Base-by-base conservation (phyloP, 2,329 filamentous ascomycete species). In the Emergomyces africanus region DNA sequence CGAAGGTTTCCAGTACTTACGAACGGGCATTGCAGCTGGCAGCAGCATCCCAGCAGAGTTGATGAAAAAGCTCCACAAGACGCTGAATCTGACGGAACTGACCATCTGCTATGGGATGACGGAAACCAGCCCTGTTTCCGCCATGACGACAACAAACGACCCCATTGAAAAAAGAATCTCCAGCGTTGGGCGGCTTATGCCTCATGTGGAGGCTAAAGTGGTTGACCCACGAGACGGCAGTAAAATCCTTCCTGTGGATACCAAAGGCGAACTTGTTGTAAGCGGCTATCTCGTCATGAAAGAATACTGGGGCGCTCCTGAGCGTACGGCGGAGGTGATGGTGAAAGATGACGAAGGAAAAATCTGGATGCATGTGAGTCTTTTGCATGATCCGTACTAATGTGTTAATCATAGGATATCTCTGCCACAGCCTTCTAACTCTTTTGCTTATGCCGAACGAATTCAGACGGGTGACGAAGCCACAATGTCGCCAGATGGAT, bases 71-170 rank as follows among this genome's bases (percentile, higher is more conserved):
- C 75, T 97, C 6, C 87, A 92, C 70, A 79, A 79, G 28, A 79
- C 77, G 1, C 78, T 97, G 9, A 94, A 94, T 54, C 76, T 97
- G 20, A 82, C 80, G 0, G 88, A 95, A 59, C 75, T 97, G 25
- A 92, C 91, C 0, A 96, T 96, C 63, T 96, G 91, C 77, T 97
- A 96, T 72, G 91, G 91, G 62, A 95, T 95, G 90, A 96, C 91
- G 1, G 91, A 96, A 74, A 96, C 91, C 62, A 88, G 67, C 79
- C 82, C 77, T 2, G 80, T 83, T 0, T 79, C 77, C 6, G 83
- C 82, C 63, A 96, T 96, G 90, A 96, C 91, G 0, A 78, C 83
- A 0, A 91, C 89, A 0, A 74, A 81, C 20, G 90, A 96, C 68
- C 84, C 89, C 0, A 76, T 89, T 2, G 80, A 81, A 42, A 88